These are phyloP conservation scores for Backusella psychrophila DNA, from an alignment of 192 early-diverging fungal species.

Conservation along the genomic window DNA sequence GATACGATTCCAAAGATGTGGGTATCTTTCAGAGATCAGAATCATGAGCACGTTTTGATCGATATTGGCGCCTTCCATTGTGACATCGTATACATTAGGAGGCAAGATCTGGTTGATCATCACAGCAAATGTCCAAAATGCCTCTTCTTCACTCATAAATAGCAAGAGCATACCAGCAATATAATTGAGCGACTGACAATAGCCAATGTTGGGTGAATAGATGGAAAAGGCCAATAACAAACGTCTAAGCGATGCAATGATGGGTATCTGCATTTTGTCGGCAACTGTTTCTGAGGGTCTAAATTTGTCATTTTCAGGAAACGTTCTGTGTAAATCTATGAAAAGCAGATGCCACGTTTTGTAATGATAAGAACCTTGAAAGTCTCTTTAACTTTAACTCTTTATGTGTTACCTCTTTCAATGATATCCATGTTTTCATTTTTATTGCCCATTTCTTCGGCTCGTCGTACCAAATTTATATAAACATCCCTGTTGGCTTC, in stretches of 20 bases:
- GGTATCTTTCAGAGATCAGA: slow-evolving; percentile 49
- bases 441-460: slow-evolving; percentile 43
- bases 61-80: slow-evolving; percentile 70
- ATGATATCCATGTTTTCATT: slow-evolving; percentile 70
- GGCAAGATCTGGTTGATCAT: slow-evolving; percentile 73
- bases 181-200: slow-evolving; percentile 84
- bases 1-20: slow-evolving; percentile 42
- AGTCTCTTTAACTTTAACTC: neutral
- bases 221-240: slow-evolving; percentile 69
- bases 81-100: slow-evolving; percentile 68
- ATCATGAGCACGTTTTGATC: slow-evolving; percentile 64
- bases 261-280: slow-evolving; percentile 9
- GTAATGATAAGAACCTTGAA: neutral
- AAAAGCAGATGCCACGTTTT: neutral
- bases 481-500: slow-evolving; percentile 49
- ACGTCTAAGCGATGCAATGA: slow-evolving; percentile 58
- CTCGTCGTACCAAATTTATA: slow-evolving; percentile 43
- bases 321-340: slow-evolving; percentile 79
- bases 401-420: slow-evolving; percentile 54
- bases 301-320: slow-evolving; percentile 78
- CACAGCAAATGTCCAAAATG: slow-evolving; percentile 76
- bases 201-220: slow-evolving; percentile 74
- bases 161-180: slow-evolving; percentile 73
- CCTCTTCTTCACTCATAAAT: slow-evolving; percentile 64
- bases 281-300: slow-evolving; percentile 36